These are phyloP conservation scores for Macrolepiota albuminosa DNA, from an alignment of 768 basidiomycete genomes.

Conservation along the genomic window DNA sequence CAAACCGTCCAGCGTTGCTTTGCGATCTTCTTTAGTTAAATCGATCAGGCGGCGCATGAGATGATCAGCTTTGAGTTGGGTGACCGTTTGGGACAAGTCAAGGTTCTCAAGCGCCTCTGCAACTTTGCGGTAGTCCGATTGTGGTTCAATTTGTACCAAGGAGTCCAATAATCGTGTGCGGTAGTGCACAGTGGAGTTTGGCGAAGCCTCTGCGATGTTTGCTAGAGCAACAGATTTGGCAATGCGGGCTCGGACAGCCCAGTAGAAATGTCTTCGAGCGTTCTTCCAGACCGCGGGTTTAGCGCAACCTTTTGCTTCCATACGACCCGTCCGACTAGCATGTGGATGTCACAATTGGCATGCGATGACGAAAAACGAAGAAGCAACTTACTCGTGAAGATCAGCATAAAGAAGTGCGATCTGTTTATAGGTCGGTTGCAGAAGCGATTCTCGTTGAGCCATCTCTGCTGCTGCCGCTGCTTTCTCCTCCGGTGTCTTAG, in stretches of 20 bases:
- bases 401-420: constrained; percentile 93
- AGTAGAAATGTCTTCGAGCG: constrained; percentile 88
- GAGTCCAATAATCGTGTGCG: constrained; percentile 60
- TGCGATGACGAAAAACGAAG: constrained; percentile 8
- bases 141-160: constrained; percentile 50
- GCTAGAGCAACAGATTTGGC: constrained; percentile 63
- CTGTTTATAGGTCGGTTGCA: constrained; percentile 91
- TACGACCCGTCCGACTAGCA: constrained; percentile 81
- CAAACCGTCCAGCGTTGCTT: constrained; percentile 71
- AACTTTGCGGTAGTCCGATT: constrained; percentile 49
- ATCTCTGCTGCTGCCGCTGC: constrained; percentile 64
- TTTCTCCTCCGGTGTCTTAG: constrained; percentile 72
- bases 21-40: constrained; percentile 69
- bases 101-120: constrained; percentile 68
- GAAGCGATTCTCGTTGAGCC: constrained; percentile 67
- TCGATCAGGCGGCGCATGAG: constrained; percentile 63
- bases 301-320: constrained; percentile 97
- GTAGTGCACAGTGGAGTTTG: constrained; percentile 63
- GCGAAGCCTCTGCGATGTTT: constrained; percentile 65
- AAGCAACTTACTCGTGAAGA: constrained; percentile 78
- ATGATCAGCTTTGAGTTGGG: constrained; percentile 66
- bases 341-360: background rate
- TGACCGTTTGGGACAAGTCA: constrained; percentile 57
- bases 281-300: constrained; percentile 84
- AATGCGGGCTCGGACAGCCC: constrained; percentile 82